Evolutionary conservation across 768 basidiomycete genomes (phyloP).

Genomic region (Botryobasidium botryosum): DNA sequence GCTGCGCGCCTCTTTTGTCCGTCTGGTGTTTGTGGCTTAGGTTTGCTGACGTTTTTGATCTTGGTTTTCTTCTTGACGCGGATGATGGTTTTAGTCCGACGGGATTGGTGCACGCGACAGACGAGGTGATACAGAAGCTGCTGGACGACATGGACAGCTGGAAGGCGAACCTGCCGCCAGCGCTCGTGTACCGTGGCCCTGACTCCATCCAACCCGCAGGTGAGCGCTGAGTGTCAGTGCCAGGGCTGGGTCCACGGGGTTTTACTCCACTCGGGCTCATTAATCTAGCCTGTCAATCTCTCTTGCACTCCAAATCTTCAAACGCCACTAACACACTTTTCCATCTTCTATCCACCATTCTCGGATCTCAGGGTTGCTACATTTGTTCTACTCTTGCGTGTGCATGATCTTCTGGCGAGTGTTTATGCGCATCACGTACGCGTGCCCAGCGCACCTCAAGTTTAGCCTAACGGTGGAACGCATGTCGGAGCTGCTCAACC

Average conservation of each 20-base stretch:
- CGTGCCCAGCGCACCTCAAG: constrained; percentile 77
- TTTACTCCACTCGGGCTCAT: too few relatives aligned
- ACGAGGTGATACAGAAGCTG: constrained; percentile 45
- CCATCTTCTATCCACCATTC: not conserved
- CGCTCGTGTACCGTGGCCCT: constrained; percentile 58
- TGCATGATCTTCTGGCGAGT: constrained; percentile 97
- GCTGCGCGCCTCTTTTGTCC: not conserved
- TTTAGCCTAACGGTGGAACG: constrained; percentile 66
- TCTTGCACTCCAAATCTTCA: too few relatives aligned
- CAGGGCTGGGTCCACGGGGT: too few relatives aligned
- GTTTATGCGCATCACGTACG: constrained; percentile 94
- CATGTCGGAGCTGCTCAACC: constrained; percentile 54
- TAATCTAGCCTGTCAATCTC: too few relatives aligned
- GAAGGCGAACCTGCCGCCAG: constrained; percentile 61
- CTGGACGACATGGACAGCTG: constrained; percentile 31
- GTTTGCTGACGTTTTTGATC: not conserved
- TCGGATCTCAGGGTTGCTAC: constrained; percentile 57
- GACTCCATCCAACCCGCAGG: too few relatives aligned
- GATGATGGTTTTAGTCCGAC: constrained; percentile 43
- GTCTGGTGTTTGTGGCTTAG: not conserved
- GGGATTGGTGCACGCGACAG: constrained; percentile 70
- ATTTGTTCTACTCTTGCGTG: constrained; percentile 74
- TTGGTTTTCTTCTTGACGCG: not conserved
- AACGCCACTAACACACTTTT: constrained; percentile 44
- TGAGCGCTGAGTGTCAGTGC: too few relatives aligned